Percentiles rank a stretch among this genome's conserved stretches.
Evolutionary conservation across 208 protist species (phyloP).

Genomic region (Leishmania tarentolae): DNA sequence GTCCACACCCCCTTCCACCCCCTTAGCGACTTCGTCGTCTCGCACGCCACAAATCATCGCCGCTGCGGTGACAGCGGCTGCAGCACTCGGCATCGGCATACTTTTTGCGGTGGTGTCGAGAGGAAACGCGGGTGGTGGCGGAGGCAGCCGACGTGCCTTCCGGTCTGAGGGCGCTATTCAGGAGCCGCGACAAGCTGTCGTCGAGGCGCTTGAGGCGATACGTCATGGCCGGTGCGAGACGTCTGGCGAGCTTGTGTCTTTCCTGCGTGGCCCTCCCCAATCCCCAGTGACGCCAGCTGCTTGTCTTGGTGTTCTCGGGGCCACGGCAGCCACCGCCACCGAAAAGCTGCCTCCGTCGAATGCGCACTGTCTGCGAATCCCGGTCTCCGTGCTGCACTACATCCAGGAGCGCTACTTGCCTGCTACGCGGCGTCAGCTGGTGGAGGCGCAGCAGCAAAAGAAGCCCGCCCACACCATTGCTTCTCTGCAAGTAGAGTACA

Average conservation of each 20-base stretch:
- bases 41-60: slow-evolving; percentile 24
- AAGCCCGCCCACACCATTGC: background rate
- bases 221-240: slow-evolving; percentile 36
- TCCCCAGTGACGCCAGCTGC: slow-evolving; percentile 10
- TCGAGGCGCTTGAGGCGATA: slow-evolving; percentile 43
- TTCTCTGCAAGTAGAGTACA: slow-evolving; percentile 29
- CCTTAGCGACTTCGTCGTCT: background rate
- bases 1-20: background rate
- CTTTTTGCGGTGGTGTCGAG: slow-evolving; percentile 2
- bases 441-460: slow-evolving; percentile 6
- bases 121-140: slow-evolving; percentile 9
- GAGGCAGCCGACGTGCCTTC: slow-evolving; percentile 23
- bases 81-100: slow-evolving; percentile 21
- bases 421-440: slow-evolving; percentile 18
- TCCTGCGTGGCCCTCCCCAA: slow-evolving; percentile 49
- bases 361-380: slow-evolving; percentile 38
- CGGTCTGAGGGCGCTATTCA: slow-evolving; percentile 25
- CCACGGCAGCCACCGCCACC: slow-evolving; percentile 1
- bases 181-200: slow-evolving; percentile 44
- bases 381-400: slow-evolving; percentile 44
- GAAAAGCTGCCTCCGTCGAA: slow-evolving; percentile 40
- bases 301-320: slow-evolving; percentile 9
- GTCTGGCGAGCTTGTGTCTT: slow-evolving; percentile 51
- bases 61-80: slow-evolving; percentile 25
- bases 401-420: slow-evolving; percentile 53